Base-by-base conservation (phyloP, 139 green algal genomes). In the Chlorella sp. region DNA sequence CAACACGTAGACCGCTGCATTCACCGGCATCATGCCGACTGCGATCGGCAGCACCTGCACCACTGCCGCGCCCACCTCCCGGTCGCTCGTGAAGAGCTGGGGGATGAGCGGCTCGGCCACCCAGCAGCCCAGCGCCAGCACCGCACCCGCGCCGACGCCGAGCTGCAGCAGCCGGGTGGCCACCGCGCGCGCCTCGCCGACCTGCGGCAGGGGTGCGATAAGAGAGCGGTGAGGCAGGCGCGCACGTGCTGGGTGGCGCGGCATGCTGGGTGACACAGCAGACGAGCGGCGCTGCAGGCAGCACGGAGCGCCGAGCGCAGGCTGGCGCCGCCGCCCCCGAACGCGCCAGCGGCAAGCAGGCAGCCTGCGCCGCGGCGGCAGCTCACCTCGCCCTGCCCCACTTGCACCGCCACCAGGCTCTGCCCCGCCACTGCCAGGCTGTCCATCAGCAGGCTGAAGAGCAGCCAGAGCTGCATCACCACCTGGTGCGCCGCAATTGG, bases 381-480 rank as follows among this genome's bases (percentile, higher is more conserved):
- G n/a, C n/a, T n/a, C n/a, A n/a, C n/a, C n/a, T n/a, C n/a, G n/a
- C n/a, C n/a, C n/a, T n/a, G n/a, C n/a, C n/a, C 80, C 9, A 91
- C 74, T 25, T 81, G 46, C 15, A 89, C 84, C 3, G 91, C 91
- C 63, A 95, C 77, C 50, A 94, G 61, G 29, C 74, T 84, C 74
- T 95, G 90, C 27, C 86, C 91, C 2, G 87, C 71, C 0, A 95
- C 85, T 0, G 91, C 91, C 48, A 95, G 81, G 0, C 88, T 89
- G 73, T 95, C 91, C 0, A 89, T 68, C 15, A 91, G 41, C 19
- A 95, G 77, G 8, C 67, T 85, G 41, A 82, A 75, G n/a, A 94
- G 79, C 76, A 91, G 55, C 91, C 91, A 95, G 17, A 95, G 53
- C 83, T 95, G 90, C 58, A 82, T 83, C 12, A 87, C 77, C 46